A percentile compares a stretch with the other conserved stretches of the same genome.
These are phyloP conservation scores for Allantophomopsis cytisporea DNA, from an alignment of 2,329 filamentous ascomycete species.

Conservation along the genomic window DNA sequence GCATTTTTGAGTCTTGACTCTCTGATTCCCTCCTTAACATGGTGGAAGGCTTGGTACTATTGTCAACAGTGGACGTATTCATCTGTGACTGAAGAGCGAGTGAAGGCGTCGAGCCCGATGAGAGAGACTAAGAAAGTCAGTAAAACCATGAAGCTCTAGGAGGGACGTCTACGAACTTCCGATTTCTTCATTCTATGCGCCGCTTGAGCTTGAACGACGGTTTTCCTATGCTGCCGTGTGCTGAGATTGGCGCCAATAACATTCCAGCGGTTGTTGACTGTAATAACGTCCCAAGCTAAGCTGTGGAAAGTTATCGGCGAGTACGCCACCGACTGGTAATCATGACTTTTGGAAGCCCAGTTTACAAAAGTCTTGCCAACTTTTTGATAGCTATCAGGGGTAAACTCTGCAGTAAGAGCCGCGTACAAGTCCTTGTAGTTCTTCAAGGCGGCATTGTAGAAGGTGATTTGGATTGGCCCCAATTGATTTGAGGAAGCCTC, in stretches of 20 bases:
- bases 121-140: no score
- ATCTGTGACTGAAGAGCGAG: slow-evolving; percentile 42
- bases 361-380: background rate
- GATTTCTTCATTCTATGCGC: no score
- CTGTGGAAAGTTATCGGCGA: background rate
- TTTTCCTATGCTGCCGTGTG: background rate
- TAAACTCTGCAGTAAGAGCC: no score
- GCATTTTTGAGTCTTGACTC: no score
- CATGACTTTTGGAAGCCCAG: background rate
- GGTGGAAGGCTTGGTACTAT: no score
- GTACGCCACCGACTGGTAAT: no score
- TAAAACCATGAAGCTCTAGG: no score
- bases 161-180: no score
- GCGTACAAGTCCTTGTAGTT: background rate
- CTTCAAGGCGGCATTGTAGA: background rate
- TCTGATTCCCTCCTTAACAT: no score
- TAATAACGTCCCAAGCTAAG: background rate
- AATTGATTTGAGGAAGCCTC: no score
- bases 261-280: background rate
- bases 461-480: background rate
- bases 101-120: no score
- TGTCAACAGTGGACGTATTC: slow-evolving; percentile 12
- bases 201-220: background rate
- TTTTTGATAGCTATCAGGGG: no score
- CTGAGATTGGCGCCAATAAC: background rate